Base-by-base conservation (phyloP, 345 rosid species). In the Gossypioides kirkii region DNA sequence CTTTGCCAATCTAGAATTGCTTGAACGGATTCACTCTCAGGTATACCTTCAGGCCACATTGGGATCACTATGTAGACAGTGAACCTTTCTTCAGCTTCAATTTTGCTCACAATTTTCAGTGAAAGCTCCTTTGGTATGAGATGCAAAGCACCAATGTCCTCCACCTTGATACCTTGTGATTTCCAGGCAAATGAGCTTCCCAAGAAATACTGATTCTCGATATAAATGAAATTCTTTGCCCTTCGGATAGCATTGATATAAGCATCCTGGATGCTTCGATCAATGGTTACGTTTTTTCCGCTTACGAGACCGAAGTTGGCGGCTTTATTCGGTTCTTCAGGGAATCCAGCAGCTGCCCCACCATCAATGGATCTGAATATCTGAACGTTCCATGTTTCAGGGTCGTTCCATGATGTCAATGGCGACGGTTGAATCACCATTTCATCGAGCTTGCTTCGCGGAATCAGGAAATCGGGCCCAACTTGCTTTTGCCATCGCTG, bases 181-280 rank as follows among this genome's bases (percentile, higher is more conserved):
- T 62, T 73, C 76, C 70, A 73, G 2, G 50, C 76, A 38, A 73
- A 73, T n/a, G 76, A 73, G 61, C 76, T 73, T 36, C 76, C 76
- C 0, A 73, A 41, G 50, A 73, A 73, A 45, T 63, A 73, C 61
- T 63, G 70, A 41, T 63, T 73, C 28, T 73, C 76, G 0, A 73
- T 62, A 26, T 73, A 73, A 32, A 73, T 73, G 13, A 73, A 73
- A 8, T 7, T 73, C 41, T 63, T 73, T 2, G 76, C 76, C 8
- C 70, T 16, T 16, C 62, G 76, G 14, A 73, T 73, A 0, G 76
- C 76, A 4, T 62, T 49, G 61, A 73, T 63, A 14, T 73, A 73
- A 13, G 70, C 69, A 38, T 73, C 70, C 23, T 73, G 76, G 46
- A 73, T 62, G 61, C 76, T 73, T 50, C 76, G 65, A n/a, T 73